phyloP scores from a whole-genome alignment of 768 basidiomycete species.

The Tylopilus subfusipes region DNA sequence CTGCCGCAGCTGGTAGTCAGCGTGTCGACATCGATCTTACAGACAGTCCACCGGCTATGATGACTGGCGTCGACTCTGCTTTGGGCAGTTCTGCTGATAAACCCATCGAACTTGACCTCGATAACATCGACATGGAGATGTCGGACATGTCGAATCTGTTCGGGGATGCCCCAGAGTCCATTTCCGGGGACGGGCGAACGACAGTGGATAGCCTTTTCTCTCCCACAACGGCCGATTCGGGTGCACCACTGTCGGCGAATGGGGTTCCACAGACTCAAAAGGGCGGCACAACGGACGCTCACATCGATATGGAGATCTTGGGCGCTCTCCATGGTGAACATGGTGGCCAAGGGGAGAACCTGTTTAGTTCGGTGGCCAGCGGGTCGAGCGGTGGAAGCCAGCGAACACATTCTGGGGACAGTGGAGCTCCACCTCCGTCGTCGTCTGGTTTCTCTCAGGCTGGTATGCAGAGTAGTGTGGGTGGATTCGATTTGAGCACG shows the following conservation, averaged over 20 bases:
- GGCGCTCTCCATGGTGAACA: slow-evolving; percentile 29
- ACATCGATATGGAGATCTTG: slow-evolving; percentile 36
- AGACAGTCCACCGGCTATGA: slow-evolving; percentile 27
- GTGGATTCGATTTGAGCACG: slow-evolving; percentile 46
- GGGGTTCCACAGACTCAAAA: slow-evolving; percentile 21
- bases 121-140: slow-evolving; percentile 65
- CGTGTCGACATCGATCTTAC: slow-evolving; percentile 59
- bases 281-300: slow-evolving; percentile 12
- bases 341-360: slow-evolving; percentile 12
- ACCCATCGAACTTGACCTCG: slow-evolving; percentile 78
- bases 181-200: slow-evolving; percentile 32
- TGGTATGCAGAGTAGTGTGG: slow-evolving; percentile 19
- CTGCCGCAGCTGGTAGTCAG: slow-evolving; percentile 35
- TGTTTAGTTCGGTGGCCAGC: slow-evolving; percentile 30
- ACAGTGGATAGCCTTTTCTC: slow-evolving; percentile 52
- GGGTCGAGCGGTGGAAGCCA: slow-evolving; percentile 15
- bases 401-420: slow-evolving; percentile 15
- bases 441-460: slow-evolving; percentile 38
- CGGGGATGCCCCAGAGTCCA: slow-evolving; percentile 42
- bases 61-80: slow-evolving; percentile 29
- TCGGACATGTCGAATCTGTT: slow-evolving; percentile 48
- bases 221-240: slow-evolving; percentile 34
- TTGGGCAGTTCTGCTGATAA: slow-evolving; percentile 70
- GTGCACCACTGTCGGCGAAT: slow-evolving; percentile 13
- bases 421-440: slow-evolving; percentile 36